Evolutionary conservation across 2,329 filamentous ascomycete genomes (phyloP).

Genomic region (Epichloe bromicola): DNA sequence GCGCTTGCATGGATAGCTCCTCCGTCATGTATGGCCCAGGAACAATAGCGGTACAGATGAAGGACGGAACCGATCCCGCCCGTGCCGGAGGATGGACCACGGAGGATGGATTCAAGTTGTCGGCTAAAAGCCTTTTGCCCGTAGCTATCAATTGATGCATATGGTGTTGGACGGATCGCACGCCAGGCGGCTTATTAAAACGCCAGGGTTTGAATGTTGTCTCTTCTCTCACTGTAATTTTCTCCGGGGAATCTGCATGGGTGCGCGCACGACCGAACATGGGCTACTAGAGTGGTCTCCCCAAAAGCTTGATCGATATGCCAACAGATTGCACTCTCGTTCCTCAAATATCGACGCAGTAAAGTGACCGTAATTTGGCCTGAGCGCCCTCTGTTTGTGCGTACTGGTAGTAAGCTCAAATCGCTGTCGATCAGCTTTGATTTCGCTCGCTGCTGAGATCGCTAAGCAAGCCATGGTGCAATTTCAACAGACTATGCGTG

Average conservation of each 20-base stretch:
- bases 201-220: slow-evolving; percentile 10
- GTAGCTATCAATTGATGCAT: not conserved
- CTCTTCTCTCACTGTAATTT: slow-evolving; percentile 16
- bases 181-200: not conserved
- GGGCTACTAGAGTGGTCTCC: not conserved
- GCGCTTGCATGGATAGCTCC: not conserved
- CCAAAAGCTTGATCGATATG: not conserved
- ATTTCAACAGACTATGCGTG: too few relatives aligned
- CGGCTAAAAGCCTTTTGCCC: not conserved
- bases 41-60: not conserved
- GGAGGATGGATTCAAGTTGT: not conserved
- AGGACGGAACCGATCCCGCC: slow-evolving; percentile 1
- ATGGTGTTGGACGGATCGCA: not conserved
- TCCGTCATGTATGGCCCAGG: not conserved
- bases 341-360: too few relatives aligned
- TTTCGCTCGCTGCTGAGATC: too few relatives aligned
- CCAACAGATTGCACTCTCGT: too few relatives aligned
- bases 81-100: not conserved
- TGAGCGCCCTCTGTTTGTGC: not conserved
- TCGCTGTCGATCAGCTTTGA: too few relatives aligned
- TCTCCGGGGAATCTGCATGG: slow-evolving; percentile 12
- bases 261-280: not conserved
- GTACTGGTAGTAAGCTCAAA: too few relatives aligned
- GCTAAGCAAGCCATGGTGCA: too few relatives aligned
- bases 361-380: not conserved